These are phyloP conservation scores for Tremella mesenterica DNA, from an alignment of 768 basidiomycete genomes.

Conservation along the genomic window DNA sequence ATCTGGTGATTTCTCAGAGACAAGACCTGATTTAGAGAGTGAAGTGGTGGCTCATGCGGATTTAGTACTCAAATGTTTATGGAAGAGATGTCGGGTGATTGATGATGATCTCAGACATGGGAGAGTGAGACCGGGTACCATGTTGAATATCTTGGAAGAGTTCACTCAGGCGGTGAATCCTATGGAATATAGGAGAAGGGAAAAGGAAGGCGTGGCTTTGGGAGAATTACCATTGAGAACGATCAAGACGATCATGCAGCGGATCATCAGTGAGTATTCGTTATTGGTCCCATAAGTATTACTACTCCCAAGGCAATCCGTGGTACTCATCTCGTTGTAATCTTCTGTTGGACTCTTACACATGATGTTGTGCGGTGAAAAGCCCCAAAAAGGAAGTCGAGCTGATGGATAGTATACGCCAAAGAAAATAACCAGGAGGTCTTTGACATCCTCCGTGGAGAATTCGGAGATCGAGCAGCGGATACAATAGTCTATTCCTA, in stretches of 20 bases:
- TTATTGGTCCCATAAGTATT: too few species aligned
- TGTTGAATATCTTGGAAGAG: constrained; percentile 86
- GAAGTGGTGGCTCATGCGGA: constrained; percentile 84
- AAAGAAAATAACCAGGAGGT: constrained; percentile 50
- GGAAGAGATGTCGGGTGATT: constrained; percentile 93
- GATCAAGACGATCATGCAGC: constrained; percentile 96
- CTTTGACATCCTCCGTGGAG: constrained; percentile 77
- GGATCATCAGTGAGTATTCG: constrained; percentile 72
- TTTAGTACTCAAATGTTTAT: constrained; percentile 88
- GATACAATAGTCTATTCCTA: constrained; percentile 32
- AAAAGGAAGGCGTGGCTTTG: constrained; percentile 81
- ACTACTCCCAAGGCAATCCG: background rate
- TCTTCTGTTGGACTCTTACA: too few species aligned
- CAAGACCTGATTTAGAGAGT: constrained; percentile 57
- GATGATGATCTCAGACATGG: constrained; percentile 78
- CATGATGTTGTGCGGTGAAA: too few species aligned
- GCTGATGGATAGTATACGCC: constrained; percentile 47
- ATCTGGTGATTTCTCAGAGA: constrained; percentile 47
- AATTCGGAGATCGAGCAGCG: constrained; percentile 64
- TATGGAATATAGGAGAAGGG: constrained; percentile 88
- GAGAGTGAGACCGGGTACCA: constrained; percentile 71
- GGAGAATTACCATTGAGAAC: constrained; percentile 97
- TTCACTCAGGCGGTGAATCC: constrained; percentile 90
- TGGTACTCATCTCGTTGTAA: too few species aligned
- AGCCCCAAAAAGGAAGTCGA: background rate